Evolutionary conservation across 2,329 filamentous ascomycete genomes (phyloP).

Genomic region (Monosporascus cannonballus): DNA sequence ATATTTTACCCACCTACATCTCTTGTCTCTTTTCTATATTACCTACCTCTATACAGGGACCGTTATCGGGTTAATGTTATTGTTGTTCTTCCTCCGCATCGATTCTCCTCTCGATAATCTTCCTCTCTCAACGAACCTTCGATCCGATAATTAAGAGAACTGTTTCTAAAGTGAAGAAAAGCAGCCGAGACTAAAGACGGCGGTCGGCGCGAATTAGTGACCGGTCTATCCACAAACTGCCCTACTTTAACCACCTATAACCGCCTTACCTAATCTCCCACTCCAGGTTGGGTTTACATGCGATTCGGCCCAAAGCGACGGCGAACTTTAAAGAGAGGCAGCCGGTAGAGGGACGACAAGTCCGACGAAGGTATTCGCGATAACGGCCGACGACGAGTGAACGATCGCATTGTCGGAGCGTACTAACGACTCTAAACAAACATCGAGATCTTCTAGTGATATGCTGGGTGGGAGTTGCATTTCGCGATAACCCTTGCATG

Average conservation of each 20-base stretch:
- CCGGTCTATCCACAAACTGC: not conserved
- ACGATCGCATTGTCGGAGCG: slow-evolving; percentile 5
- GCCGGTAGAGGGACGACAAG: too few species aligned
- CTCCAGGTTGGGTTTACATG: too few species aligned
- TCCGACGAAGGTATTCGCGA: too few species aligned
- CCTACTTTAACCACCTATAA: not conserved
- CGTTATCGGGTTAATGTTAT: not conserved
- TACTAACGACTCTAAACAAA: not conserved
- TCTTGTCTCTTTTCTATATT: not conserved
- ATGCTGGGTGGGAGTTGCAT: slow-evolving; percentile 29
- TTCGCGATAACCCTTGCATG: slow-evolving; percentile 30
- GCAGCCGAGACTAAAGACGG: not conserved
- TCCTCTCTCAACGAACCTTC: too few species aligned
- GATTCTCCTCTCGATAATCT: not conserved
- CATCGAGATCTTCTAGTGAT: slow-evolving; percentile 12
- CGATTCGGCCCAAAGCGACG: too few species aligned
- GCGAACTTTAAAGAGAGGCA: too few species aligned
- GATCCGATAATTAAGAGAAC: not conserved
- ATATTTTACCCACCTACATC: not conserved
- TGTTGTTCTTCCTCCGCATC: not conserved
- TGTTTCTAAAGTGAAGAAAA: not conserved
- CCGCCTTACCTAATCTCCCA: not conserved
- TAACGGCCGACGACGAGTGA: slow-evolving; percentile 4
- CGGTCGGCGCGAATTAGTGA: not conserved
- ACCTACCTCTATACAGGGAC: not conserved